Evolutionary conservation across 2,329 filamentous ascomycete species (phyloP), one percentile per base, ranked within the genome.

Genomic region (Talaromyces piceae): DNA sequence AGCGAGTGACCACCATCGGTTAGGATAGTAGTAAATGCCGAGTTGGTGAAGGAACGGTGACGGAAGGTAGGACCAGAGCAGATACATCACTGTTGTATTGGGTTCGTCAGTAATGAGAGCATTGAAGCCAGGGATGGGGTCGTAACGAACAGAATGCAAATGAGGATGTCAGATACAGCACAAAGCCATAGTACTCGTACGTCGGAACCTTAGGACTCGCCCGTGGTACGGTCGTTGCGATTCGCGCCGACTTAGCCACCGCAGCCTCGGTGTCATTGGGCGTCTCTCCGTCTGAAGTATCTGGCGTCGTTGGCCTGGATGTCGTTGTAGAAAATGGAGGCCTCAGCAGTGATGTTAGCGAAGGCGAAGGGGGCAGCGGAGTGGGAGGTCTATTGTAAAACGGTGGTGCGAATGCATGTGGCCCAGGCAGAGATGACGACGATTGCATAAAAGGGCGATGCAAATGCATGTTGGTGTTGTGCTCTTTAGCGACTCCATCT

Each of bases 121-220:
- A 26, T 27, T 18, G 25, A 43, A 13, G 39, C 11, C 20, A 5
- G n/a, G n/a, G 20, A 11, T 6, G 16, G 5, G n/a, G 13, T 18
- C 8, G 16, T 18, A 18, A 86, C 63, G 81, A 77, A 65, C 86
- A 75, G 66, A 97, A 97, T 2, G 83, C 83, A 47, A 93, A 76
- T 20, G 85, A 88, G 56, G 86, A 91, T 64, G 91, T 88, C 33
- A 98, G 79, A 73, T 98, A 97, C 46, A 98, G 80, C 49, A 95
- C 91, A 72, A 98, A 98, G 66, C 93, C 93, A 68, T 97, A 97
- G 80, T 97, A 98, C 67, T 98, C 93, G 73, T 98, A 97, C 0
- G 93, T 98, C n/a, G 93, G 93, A 2, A 98, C 91, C 66, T 93
- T 90, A 1, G 93, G 93, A 49, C 86, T 86, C 1, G 90, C 91